A percentile compares a stretch with the other conserved stretches of the same genome.
These are phyloP conservation scores for Phlyctochytrium bullatum DNA, from an alignment of 192 early-diverging fungal species.

Conservation along the genomic window DNA sequence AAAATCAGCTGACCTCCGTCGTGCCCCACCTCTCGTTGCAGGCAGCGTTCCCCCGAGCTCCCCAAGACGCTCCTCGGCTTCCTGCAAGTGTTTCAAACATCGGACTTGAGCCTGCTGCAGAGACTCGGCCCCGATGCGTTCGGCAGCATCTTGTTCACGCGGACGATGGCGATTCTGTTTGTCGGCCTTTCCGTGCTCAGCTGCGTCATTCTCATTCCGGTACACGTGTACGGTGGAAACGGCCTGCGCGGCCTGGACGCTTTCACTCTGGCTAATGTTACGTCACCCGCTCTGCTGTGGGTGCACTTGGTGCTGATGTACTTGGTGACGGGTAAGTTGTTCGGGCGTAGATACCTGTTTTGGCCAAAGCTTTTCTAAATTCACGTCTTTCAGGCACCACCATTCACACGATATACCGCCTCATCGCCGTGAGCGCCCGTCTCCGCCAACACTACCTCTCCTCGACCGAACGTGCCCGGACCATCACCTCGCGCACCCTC, in stretches of 20 bases:
- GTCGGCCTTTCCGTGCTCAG: slow-evolving; percentile 52
- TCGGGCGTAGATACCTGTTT: slow-evolving; percentile 20
- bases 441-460: slow-evolving; percentile 66
- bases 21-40: not conserved
- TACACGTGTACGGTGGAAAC: slow-evolving; percentile 60
- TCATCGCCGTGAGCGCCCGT: slow-evolving; percentile 57
- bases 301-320: slow-evolving; percentile 61
- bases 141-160: slow-evolving; percentile 73
- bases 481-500: slow-evolving; percentile 59
- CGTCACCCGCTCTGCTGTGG: slow-evolving; percentile 56
- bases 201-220: slow-evolving; percentile 62
- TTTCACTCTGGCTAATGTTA: slow-evolving; percentile 74
- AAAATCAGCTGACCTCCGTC: not conserved
- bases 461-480: slow-evolving; percentile 43
- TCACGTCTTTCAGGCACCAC: slow-evolving; percentile 25
- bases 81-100: not conserved
- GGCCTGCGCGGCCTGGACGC: slow-evolving; percentile 49
- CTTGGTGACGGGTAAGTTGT: slow-evolving; percentile 50
- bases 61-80: not conserved
- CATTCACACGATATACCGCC: slow-evolving; percentile 53
- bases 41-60: not conserved
- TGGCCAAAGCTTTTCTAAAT: slow-evolving; percentile 24
- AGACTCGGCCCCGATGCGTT: slow-evolving; percentile 72
- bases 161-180: slow-evolving; percentile 67
- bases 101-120: not conserved